Base-by-base conservation (phyloP, 2,329 filamentous ascomycete species). In the Spiromastix sp. region DNA sequence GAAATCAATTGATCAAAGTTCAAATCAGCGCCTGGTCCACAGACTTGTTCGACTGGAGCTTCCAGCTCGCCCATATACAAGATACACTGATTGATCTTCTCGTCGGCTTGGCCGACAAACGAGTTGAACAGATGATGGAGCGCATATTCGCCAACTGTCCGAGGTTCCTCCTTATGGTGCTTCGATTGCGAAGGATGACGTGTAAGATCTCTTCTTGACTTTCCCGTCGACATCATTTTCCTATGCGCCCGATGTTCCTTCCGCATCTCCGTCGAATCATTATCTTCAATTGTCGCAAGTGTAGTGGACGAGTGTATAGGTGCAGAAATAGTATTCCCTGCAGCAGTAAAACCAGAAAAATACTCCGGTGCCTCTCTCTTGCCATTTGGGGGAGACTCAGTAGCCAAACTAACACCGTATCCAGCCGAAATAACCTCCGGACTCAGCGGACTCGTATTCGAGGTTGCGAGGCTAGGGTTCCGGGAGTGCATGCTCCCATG, bases 141-240 rank as follows among this genome's bases (percentile, higher is more conserved):
- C 13, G 91, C 91, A 72, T 94, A 96, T 66, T 98, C 91, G 37
- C 86, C 87, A n/a, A 95, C 87, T 0, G 87, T 95, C 60, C 89
- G 93, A 45, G 81, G 75, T 44, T 93, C 85, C 35, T 81, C 75
- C 48, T 78, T 69, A 35, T 70, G 64, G 49, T 80, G 75, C 37
- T 71, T 73, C 22, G 83, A 89, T 50, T 85, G 79, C 11, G 83
- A 84, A 47, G 79, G 80, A 51, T 87, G 77, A 51, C 82, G 80
- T 5, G 71, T 66, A 54, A 85, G 79, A 42, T 86, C 35, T 50
- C 80, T 74, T 45, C 80, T 77, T 30, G 74, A 66, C 55, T 75
- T 83, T 37, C 67, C 68, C 49, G 74, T 79, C 17, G 80, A 76
- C 58, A 75, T 75, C 40, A 57, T 54, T 32, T 57, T 53, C 37